These are phyloP conservation scores for Anthracocystis walkeri DNA, from an alignment of 1,284 basidiomycete species.

Conservation along the genomic window DNA sequence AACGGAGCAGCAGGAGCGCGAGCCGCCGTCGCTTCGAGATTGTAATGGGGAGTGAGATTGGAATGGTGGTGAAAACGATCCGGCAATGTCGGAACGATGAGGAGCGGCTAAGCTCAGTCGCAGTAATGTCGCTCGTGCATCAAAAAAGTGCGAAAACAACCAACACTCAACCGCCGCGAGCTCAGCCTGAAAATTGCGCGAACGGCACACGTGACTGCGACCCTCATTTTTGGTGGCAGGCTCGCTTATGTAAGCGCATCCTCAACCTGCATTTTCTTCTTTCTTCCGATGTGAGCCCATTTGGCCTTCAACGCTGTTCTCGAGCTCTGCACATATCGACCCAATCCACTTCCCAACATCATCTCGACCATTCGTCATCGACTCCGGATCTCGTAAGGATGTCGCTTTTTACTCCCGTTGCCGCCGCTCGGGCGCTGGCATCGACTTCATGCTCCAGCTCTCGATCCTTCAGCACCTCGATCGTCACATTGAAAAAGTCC, in stretches of 20 bases:
- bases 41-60: too few species aligned
- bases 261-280: slow-evolving; percentile 17
- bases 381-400: slow-evolving; percentile 7
- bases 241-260: slow-evolving; percentile 25
- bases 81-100: neutral
- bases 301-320: neutral
- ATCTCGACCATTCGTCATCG: neutral
- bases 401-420: slow-evolving; percentile 22
- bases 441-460: slow-evolving; percentile 26
- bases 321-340: neutral
- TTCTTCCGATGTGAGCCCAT: slow-evolving; percentile 12
- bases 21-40: neutral
- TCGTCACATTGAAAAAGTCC: slow-evolving; percentile 46
- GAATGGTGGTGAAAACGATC: neutral
- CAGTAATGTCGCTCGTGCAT: neutral
- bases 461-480: slow-evolving; percentile 44
- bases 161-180: slow-evolving; percentile 17
- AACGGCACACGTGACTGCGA: slow-evolving; percentile 28
- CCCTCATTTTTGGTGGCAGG: neutral
- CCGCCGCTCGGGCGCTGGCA: slow-evolving; percentile 16
- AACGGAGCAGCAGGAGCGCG: too few species aligned
- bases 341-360: neutral
- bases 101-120: neutral
- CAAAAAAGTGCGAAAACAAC: neutral
- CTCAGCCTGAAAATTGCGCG: slow-evolving; percentile 17